phyloP scores from a whole-genome alignment of 2,329 filamentous ascomycete species.

The Colletotrichum filicis region DNA sequence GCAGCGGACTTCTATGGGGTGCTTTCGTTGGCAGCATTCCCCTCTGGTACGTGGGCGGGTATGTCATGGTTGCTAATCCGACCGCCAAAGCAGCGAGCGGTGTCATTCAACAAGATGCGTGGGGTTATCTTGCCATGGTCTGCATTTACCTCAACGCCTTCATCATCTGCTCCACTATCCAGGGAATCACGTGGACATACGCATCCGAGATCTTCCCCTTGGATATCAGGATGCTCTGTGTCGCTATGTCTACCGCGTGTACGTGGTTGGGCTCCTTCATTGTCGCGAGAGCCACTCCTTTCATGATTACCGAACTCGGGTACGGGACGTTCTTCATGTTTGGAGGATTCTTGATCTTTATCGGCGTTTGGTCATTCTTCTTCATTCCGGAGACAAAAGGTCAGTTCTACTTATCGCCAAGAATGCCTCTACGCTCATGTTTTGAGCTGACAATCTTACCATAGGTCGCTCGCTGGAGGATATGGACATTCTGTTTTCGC shows the following conservation, averaged over 20 bases:
- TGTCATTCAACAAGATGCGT: constrained; percentile 52
- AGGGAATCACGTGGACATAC: constrained; percentile 56
- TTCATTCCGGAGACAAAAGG: constrained; percentile 65
- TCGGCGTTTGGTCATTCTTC: constrained; percentile 59
- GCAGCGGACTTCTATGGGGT: constrained; percentile 58
- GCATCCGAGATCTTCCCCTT: constrained; percentile 58
- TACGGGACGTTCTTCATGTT: constrained; percentile 67
- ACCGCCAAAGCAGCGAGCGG: constrained; percentile 56
- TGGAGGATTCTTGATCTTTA: constrained; percentile 55
- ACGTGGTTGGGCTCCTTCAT: constrained; percentile 53
- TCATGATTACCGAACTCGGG: constrained; percentile 52
- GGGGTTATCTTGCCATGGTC: constrained; percentile 59
- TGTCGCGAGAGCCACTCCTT: constrained; percentile 51
- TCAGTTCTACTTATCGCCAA: not conserved
- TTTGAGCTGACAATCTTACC: not conserved
- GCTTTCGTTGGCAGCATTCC: constrained; percentile 51
- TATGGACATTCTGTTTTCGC: constrained; percentile 52
- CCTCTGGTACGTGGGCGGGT: constrained; percentile 53
- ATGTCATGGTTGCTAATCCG: constrained; percentile 46
- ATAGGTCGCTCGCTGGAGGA: constrained; percentile 56
- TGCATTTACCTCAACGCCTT: constrained; percentile 54
- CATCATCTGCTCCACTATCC: constrained; percentile 53
- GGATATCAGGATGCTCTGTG: constrained; percentile 49
- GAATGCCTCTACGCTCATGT: not conserved
- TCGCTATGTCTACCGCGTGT: constrained; percentile 47